Percentiles rank a stretch among this genome's conserved stretches.
These are phyloP conservation scores for Kwoniella botswanensis DNA, from an alignment of 768 basidiomycete species.

Conservation along the genomic window DNA sequence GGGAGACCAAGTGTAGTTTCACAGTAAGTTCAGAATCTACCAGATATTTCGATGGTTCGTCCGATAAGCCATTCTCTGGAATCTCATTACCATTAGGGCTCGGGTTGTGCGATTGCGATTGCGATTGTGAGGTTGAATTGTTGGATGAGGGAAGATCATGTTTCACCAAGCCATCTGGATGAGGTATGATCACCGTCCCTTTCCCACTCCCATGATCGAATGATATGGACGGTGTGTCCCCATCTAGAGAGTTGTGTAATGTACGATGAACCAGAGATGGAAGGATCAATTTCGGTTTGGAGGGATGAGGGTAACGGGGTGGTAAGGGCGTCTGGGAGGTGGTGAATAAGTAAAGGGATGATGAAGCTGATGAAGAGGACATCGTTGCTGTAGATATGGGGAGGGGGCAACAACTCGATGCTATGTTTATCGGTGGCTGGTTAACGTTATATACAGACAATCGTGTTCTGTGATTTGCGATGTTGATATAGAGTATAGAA, in stretches of 20 bases:
- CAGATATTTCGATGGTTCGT: constrained; percentile 8
- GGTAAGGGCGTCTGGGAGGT: constrained; percentile 51
- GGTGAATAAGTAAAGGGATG: constrained; percentile 44
- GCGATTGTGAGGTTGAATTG: constrained; percentile 2
- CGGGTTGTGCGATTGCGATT: neutral
- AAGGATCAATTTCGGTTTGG: constrained; percentile 41
- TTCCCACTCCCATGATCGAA: neutral
- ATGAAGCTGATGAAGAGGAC: constrained; percentile 14
- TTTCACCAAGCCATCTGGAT: constrained; percentile 43
- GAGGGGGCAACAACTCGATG: neutral
- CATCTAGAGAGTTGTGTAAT: constrained; percentile 51
- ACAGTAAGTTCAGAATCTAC: constrained; percentile 42
- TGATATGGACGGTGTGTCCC: constrained; percentile 24
- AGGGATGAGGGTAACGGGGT: constrained; percentile 47
- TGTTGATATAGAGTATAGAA: neutral
- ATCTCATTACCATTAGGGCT: neutral
- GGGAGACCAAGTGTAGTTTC: constrained; percentile 44
- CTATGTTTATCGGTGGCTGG: too few species aligned
- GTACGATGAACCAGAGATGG: constrained; percentile 53
- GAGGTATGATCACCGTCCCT: constrained; percentile 34
- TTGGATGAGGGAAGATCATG: constrained; percentile 37
- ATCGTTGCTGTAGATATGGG: neutral
- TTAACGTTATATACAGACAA: too few species aligned
- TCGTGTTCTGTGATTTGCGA: too few species aligned
- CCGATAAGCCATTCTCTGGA: neutral